Percentiles rank a stretch among this genome's conserved stretches.
These are phyloP conservation scores for Diaporthe aspalathi DNA, from an alignment of 2,329 filamentous ascomycete genomes.

Conservation along the genomic window DNA sequence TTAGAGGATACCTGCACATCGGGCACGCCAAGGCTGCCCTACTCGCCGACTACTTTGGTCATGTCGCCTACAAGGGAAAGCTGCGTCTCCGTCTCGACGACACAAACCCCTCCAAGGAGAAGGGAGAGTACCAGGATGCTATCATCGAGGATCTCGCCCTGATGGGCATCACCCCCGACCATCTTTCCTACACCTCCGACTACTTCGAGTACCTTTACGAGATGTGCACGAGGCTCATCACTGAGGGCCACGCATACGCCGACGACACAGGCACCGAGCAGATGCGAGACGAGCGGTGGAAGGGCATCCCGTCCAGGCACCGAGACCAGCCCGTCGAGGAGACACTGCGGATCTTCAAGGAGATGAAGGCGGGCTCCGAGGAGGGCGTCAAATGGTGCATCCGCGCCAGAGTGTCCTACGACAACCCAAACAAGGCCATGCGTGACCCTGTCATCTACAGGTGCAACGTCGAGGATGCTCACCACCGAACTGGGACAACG, in stretches of 20 bases:
- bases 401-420: conserved; percentile 90
- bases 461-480: conserved; percentile 76
- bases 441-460: conserved; percentile 97
- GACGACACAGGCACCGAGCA: conserved; percentile 93
- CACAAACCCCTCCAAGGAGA: conserved; percentile 97
- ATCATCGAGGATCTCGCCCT: conserved; percentile 92
- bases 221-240: conserved; percentile 85
- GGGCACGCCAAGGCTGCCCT: conserved; percentile 95
- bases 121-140: conserved; percentile 93
- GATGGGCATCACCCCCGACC: conserved; percentile 91
- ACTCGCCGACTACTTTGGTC: conserved; percentile 96
- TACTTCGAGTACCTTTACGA: conserved; percentile 95
- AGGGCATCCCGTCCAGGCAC: conserved; percentile 83
- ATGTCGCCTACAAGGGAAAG: conserved; percentile 91
- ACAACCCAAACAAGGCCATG: conserved; percentile 95
- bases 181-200: conserved; percentile 90
- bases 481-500: conserved; percentile 81
- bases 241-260: conserved; percentile 88
- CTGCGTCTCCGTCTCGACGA: conserved; percentile 95
- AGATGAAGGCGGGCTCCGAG: conserved; percentile 89
- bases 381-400: conserved; percentile 90
- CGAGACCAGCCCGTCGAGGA: conserved; percentile 85
- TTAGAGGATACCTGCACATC: conserved; percentile 87
- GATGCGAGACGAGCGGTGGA: conserved; percentile 86
- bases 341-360: conserved; percentile 85